A percentile compares a stretch with the other conserved stretches of the same genome.
phyloP scores from a whole-genome alignment of 176 grass and related monocot genomes.

The Carex littledalei region DNA sequence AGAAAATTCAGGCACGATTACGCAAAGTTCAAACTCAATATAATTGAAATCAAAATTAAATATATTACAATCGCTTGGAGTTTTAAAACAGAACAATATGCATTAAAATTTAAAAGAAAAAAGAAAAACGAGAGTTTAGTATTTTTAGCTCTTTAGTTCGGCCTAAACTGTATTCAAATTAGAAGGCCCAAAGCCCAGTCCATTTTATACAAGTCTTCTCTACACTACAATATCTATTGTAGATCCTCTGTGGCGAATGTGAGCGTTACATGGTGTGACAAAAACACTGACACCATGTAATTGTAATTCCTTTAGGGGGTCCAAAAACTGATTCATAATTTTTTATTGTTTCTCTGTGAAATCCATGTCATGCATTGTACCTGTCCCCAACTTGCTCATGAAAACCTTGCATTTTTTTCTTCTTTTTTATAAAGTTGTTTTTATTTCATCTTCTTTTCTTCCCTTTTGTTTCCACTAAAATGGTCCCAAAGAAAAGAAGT shows the following conservation, averaged over 20 bases:
- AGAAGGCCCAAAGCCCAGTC: not conserved
- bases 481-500: not conserved
- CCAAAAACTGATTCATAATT: not conserved
- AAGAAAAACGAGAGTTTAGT: no score
- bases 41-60: no score
- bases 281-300: not conserved
- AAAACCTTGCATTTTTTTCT: not conserved
- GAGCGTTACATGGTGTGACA: not conserved
- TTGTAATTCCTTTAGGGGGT: not conserved
- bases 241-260: not conserved
- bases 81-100: no score
- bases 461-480: not conserved
- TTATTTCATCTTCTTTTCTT: not conserved
- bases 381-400: not conserved
- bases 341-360: not conserved
- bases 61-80: no score
- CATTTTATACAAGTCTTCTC: not conserved
- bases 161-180: constrained; percentile 2
- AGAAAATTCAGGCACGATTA: no score
- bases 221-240: not conserved
- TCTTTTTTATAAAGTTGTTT: not conserved
- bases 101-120: no score
- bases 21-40: no score
- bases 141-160: not conserved
- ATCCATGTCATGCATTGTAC: not conserved